These are phyloP conservation scores for Paecilomyces sp. DNA, from an alignment of 2,329 filamentous ascomycete genomes.

Conservation along the genomic window DNA sequence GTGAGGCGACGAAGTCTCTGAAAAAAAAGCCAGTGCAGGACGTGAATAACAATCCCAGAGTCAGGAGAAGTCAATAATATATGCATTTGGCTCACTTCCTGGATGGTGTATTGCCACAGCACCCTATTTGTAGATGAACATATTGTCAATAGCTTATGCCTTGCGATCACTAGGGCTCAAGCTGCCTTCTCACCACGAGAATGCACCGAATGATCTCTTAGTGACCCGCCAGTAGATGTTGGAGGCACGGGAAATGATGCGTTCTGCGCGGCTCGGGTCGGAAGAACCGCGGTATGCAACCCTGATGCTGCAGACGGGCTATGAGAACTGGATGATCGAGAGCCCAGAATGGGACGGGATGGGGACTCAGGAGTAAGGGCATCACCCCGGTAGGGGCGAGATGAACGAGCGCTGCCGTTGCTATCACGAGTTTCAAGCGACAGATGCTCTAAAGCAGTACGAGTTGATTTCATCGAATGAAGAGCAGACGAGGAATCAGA, in stretches of 20 bases:
- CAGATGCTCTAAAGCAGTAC: conserved; percentile 37
- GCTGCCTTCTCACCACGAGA: neutral
- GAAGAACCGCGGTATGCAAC: conserved; percentile 52
- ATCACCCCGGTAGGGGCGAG: conserved; percentile 22
- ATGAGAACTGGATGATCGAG: conserved; percentile 33
- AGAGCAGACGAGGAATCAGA: conserved; percentile 14
- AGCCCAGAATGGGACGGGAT: conserved; percentile 29
- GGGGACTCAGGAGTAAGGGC: conserved; percentile 31
- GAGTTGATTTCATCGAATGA: conserved; percentile 20
- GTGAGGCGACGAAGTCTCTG: neutral
- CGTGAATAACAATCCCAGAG: neutral
- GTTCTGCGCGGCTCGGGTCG: conserved; percentile 56
- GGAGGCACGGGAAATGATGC: conserved; percentile 56
- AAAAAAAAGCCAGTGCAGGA: neutral
- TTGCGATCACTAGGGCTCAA: neutral
- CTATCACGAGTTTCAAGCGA: conserved; percentile 34
- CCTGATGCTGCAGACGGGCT: conserved; percentile 26
- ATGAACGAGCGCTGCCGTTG: conserved; percentile 20
- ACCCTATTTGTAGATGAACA: neutral
- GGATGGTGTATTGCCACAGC: neutral
- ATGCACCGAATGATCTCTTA: conserved; percentile 16
- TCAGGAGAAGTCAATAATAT: neutral
- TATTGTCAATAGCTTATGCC: neutral
- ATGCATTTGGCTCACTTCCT: neutral
- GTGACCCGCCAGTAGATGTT: conserved; percentile 17